These are phyloP conservation scores for Epichloe hybrida DNA, from an alignment of 2,329 filamentous ascomycete genomes.

Conservation along the genomic window DNA sequence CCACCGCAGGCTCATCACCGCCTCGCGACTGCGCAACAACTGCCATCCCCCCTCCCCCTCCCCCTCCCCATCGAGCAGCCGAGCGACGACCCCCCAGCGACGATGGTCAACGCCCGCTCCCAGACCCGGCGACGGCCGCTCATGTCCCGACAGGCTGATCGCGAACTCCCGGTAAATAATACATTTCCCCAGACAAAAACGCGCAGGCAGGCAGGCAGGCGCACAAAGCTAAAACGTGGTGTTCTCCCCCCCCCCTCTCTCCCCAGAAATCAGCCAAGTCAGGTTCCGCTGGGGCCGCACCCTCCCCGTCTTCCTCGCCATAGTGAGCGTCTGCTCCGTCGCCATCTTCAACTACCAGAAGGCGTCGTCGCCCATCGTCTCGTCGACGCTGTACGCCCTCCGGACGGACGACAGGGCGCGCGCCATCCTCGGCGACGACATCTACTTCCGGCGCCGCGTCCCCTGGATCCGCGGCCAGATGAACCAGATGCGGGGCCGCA, in stretches of 20 bases:
- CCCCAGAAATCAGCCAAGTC: constrained; percentile 26
- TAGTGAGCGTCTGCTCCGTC: constrained; percentile 58
- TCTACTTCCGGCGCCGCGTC: constrained; percentile 66
- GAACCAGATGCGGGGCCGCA: constrained; percentile 84
- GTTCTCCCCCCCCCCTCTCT: too few species aligned
- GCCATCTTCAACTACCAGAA: constrained; percentile 99
- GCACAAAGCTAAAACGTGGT: background rate
- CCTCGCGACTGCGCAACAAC: constrained; percentile 8
- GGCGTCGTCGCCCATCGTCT: constrained; percentile 72
- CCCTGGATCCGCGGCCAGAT: constrained; percentile 79
- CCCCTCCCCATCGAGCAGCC: constrained; percentile 2
- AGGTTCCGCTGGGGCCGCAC: constrained; percentile 54
- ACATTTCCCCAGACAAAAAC: fast-evolving
- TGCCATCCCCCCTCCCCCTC: background rate
- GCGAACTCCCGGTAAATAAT: constrained; percentile 45
- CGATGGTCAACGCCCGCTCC: constrained; percentile 41
- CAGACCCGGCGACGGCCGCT: constrained; percentile 45
- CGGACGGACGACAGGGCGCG: constrained; percentile 66
- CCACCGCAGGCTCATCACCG: constrained; percentile 13
- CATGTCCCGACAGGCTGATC: constrained; percentile 50
- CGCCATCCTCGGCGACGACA: constrained; percentile 70
- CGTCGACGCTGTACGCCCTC: constrained; percentile 79
- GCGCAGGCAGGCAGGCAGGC: too few species aligned
- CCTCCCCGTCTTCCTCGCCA: constrained; percentile 64
- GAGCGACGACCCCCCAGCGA: constrained; percentile 19